Conservation (phyloP, 2,329 filamentous ascomycete genomes). For the Capronia coronata region DNA sequence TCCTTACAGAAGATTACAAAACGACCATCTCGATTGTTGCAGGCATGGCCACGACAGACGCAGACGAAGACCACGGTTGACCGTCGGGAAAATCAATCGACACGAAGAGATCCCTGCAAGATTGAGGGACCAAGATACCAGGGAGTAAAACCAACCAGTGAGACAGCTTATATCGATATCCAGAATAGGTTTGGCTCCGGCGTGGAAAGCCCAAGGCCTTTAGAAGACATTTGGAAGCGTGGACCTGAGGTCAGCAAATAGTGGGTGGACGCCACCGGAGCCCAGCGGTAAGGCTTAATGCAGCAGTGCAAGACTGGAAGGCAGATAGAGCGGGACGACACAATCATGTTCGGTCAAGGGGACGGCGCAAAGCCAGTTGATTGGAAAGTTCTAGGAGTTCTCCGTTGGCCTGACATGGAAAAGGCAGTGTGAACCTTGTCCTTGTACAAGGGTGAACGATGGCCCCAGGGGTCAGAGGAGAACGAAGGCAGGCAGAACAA, state of each 20-base stretch:
- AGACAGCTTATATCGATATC: conserved; percentile 10
- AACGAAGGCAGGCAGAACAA: background rate
- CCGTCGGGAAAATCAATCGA: conserved; percentile 20
- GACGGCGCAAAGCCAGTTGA: no score
- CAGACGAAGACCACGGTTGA: conserved; percentile 7
- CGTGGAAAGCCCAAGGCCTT: conserved; percentile 10
- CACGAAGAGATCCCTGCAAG: conserved; percentile 1
- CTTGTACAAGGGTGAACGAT: background rate
- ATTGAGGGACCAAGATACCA: conserved; percentile 1
- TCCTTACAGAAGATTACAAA: background rate
- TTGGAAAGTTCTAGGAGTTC: no score
- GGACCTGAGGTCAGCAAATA: conserved; percentile 14
- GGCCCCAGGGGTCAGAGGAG: background rate
- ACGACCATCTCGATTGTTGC: background rate
- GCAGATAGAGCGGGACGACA: no score
- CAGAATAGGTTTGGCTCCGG: conserved; percentile 10
- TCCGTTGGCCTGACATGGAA: no score
- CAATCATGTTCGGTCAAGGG: no score
- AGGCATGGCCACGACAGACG: background rate
- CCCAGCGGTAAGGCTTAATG: no score
- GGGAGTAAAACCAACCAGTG: conserved; percentile 3
- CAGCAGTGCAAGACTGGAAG: no score
- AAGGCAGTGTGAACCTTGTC: no score
- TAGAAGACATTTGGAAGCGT: conserved; percentile 14
- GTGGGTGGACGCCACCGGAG: conserved; percentile 15